Evolutionary conservation across 805 yeast species (phyloP), one percentile per base, ranked within the genome.

Genomic region (Candida peoriensis): DNA sequence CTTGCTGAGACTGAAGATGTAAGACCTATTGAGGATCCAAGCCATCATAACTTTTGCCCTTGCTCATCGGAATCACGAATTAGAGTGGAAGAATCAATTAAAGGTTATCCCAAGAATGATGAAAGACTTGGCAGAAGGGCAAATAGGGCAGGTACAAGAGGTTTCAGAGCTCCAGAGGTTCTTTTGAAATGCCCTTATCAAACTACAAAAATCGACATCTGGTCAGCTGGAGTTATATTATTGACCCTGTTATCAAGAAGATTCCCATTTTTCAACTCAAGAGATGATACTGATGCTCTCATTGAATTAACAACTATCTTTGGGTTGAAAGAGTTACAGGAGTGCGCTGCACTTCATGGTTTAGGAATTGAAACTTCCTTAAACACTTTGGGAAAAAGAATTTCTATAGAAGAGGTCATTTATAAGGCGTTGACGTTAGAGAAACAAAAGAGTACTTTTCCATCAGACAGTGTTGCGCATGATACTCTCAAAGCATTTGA

Each of bases 61-160:
- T 82, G 93, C 53, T 29, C 40, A 36, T 19, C 38, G 34, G 25
- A 50, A 40, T 20, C 63, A 46, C 44, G 54, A 44, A 48, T 57
- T 50, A 42, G 61, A 7, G 48, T 47, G 24, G 60, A 54, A 12
- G 46, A 41, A 7, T 33, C 32, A 16, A 36, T 70, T 10, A 66
- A 71, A 58, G 90, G 96, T 2, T 87, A 84, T 52, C 82, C 88
- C 8, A 87, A 86, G 54, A 85, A 84, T 48, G 98, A 93, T 61
- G 75, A 76, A 32, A 69, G 97, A 48, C 83, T 94, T 1, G 85
- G 93, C 2, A 72, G 95, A 50, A 72, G 98, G 38, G 97, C 97
- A 0, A 93, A 93, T 52, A 77, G 98, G 48, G 98, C 98, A 52
- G 94, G 94, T 5, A 84, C 94, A 0, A 89, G 93, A 6, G 88